These are phyloP conservation scores for Saitoella complicata DNA, from an alignment of 805 yeast species.

Conservation along the genomic window DNA sequence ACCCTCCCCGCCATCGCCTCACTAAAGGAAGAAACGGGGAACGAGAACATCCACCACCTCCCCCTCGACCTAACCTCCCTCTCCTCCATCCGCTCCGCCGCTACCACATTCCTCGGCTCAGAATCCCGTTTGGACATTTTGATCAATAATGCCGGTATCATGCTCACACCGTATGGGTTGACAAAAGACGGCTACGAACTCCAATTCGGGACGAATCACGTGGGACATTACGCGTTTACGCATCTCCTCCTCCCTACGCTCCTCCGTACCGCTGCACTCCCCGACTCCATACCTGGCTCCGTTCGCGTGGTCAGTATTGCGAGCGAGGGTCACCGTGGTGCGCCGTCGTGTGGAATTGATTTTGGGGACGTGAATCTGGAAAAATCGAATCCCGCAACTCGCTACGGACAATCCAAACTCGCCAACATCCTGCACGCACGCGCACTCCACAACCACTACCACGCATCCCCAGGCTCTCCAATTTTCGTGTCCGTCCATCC, in stretches of 20 bases:
- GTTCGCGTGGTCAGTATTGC: conserved; percentile 10
- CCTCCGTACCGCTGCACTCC: conserved; percentile 3
- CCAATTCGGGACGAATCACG: conserved; percentile 63
- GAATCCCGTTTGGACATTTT: conserved; percentile 35
- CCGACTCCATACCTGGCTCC: not conserved
- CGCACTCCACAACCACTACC: conserved; percentile 9
- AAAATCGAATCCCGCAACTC: not conserved
- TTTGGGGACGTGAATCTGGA: conserved; percentile 8
- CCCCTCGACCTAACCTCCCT: conserved; percentile 9
- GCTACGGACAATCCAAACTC: conserved; percentile 11
- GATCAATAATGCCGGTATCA: conserved; percentile 65
- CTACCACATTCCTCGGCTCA: conserved; percentile 7
- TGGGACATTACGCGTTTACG: conserved; percentile 59
- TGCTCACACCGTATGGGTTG: conserved; percentile 51
- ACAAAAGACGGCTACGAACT: conserved; percentile 63
- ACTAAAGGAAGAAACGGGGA: conserved; percentile 1
- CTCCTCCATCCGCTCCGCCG: conserved; percentile 8
- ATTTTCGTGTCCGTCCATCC: conserved; percentile 10
- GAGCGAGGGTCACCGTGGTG: conserved; percentile 5
- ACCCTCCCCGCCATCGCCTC: not conserved
- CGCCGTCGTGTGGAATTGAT: conserved; percentile 2
- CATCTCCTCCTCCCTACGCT: conserved; percentile 19
- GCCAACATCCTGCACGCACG: conserved; percentile 9
- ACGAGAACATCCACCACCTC: not conserved
- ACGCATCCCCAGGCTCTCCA: conserved; percentile 1